These are phyloP conservation scores for Penicillium goetzii DNA, from an alignment of 495 filamentous ascomycete genomes.

Conservation along the genomic window DNA sequence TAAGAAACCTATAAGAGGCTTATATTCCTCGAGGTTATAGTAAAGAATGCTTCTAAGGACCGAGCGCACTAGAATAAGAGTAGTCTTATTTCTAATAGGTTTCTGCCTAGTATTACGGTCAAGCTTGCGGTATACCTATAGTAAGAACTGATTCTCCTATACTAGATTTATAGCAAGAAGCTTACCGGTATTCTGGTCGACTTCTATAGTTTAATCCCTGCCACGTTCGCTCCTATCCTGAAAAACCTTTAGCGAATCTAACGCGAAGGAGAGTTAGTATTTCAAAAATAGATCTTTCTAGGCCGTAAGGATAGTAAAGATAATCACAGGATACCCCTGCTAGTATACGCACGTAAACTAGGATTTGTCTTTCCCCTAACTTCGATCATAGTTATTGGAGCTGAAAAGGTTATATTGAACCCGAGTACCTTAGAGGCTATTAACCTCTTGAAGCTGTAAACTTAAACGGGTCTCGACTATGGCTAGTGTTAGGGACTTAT, in stretches of 20 bases:
- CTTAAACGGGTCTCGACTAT: conserved; percentile 14
- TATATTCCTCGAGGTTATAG: conserved; percentile 20
- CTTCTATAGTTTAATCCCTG: conserved; percentile 19
- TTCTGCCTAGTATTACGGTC: conserved; percentile 19
- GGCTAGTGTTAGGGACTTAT: conserved; percentile 20
- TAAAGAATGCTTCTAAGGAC: conserved; percentile 16
- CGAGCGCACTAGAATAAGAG: conserved; percentile 10
- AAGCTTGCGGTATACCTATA: conserved; percentile 16
- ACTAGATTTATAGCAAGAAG: conserved; percentile 11
- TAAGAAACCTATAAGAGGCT: conserved; percentile 9
- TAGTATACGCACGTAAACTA: conserved; percentile 12
- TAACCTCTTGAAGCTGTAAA: conserved; percentile 14
- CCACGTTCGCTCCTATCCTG: conserved; percentile 20
- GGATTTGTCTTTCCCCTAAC: conserved; percentile 12
- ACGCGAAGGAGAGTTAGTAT: conserved; percentile 7
- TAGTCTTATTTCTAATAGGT: conserved; percentile 15
- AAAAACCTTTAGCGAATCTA: conserved; percentile 17
- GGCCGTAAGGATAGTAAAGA: background rate
- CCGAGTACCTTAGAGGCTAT: conserved; percentile 2
- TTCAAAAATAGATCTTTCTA: conserved; percentile 16
- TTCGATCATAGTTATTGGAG: background rate
- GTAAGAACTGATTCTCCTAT: conserved; percentile 12
- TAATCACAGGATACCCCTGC: conserved; percentile 6
- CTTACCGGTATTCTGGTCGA: conserved; percentile 15
- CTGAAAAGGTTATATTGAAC: background rate